Evolutionary conservation across 768 basidiomycete species (phyloP), one percentile per base, ranked within the genome.

Genomic region (Leccinum pellstonianum): DNA sequence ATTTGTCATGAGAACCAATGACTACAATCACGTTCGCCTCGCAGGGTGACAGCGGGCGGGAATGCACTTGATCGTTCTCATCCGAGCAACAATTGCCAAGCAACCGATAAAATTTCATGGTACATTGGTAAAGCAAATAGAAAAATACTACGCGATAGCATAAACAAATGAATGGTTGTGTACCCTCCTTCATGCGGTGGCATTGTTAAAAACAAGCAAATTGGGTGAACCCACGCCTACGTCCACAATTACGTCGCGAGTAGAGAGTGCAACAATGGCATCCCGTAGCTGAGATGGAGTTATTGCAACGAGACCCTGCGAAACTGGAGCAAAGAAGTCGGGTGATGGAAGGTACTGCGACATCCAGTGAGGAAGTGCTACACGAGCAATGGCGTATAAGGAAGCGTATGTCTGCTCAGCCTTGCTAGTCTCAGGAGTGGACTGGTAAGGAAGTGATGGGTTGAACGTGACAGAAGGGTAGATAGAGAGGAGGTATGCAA

Each of bases 401-500:
- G 80, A 77, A 51, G 79, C 67, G 62, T 81, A 74, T 48, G 65
- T 68, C 59, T 68, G 79, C 72, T 47, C 76, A 64, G 29, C 71
- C 65, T 50, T 62, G 57, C 74, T 67, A n/a, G 68, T 67, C 56
- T 77, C 55, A 19, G 81, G 72, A 49, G 77, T 63, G 57, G 76
- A 70, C 51, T 78, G 73, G 21, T 72, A 60, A 57, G 74, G 68
- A 61, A 85, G 66, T 5, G 64, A 56, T 17, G 88, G 87, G 72
- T 85, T 70, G 73, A 91, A 92, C 1, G 78, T 73, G 52, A 74
- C 64, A 0, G 86, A 86, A 4, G 90, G 90, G 77, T 95, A 90
- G 68, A 96, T 82, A 25, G 93, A 94, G 59, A 98, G 84, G 63
- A 94, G 82, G 82, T 98, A 98, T 12, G 95, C 95, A 54, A 93